Base-by-base conservation (phyloP, 2,329 filamentous ascomycete species). In the Fusarium haematococcum region DNA sequence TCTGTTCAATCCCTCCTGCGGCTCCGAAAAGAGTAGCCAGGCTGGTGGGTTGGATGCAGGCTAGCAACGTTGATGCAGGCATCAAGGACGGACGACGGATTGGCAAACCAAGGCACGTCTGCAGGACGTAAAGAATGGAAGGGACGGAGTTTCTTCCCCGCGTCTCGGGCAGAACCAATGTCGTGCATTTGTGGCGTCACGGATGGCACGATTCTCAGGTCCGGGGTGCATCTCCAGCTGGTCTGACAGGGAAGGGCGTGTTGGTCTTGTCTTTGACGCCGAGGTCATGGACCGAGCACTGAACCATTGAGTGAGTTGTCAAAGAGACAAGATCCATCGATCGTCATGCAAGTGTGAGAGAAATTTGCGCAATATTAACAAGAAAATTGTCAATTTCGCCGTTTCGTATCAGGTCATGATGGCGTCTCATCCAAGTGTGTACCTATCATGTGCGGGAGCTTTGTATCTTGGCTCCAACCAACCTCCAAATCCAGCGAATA, bases 171-270 rank as follows among this genome's bases (percentile, higher is more conserved):
- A 59, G 33, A 14, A 8, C 50, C 35, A 62, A 48, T 63, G 52
- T 63, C 20, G 56, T 58, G 65, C 70, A 65, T 69, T 52, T 69
- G 73, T 79, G 76, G 77, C 77, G 77, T 79, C 73, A 79, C 73
- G 14, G 58, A 71, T 79, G 77, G 77, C 71, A 71, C 71, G 77
- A 79, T 78, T 79, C 35, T 73, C 67, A 68, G 64, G 52, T 74
- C 62, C 70, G 68, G 72, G 59, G 62, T 77, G 69, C 71, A 67
- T 73, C 54, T 69, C 45, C 41, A 67, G 64, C 65, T 75, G 63
- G 63, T 65, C 66, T 67, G 68, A 74, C 73, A 71, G 20, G 68
- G 60, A 57, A 70, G 63, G 57, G 60, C 60, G 48, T 54, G 54
- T 14, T 64, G 64, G 60, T 59, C 48, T 50, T 18, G 62, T 41